Conservation (phyloP, 345 rosid species). For the Erucastrum elatum region DNA sequence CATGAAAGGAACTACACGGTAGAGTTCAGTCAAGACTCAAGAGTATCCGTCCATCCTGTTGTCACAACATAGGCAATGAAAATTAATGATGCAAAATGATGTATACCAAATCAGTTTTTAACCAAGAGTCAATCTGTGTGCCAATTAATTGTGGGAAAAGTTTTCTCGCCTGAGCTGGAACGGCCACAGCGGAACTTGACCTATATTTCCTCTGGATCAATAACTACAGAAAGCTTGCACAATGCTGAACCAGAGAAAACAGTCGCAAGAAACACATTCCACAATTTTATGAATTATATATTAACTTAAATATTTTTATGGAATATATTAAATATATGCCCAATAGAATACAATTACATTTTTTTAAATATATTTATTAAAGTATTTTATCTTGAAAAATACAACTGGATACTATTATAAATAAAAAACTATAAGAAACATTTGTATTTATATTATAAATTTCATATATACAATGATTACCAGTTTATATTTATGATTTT, state of each 20-base stretch:
- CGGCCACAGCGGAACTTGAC: slow-evolving; percentile 69
- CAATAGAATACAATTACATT: not conserved
- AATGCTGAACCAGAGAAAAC: slow-evolving; percentile 85
- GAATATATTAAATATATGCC: not conserved
- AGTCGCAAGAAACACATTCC: slow-evolving; percentile 89
- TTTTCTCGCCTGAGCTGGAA: slow-evolving; percentile 82
- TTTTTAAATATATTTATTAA: too few relatives aligned
- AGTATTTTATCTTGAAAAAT: too few relatives aligned
- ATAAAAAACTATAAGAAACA: too few relatives aligned
- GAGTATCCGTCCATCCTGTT: slow-evolving; percentile 89
- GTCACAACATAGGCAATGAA: slow-evolving; percentile 93
- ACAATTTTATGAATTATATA: slow-evolving; percentile 19
- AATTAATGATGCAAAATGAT: slow-evolving; percentile 63
- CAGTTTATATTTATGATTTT: too few relatives aligned
- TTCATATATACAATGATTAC: not conserved
- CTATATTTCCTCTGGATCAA: slow-evolving; percentile 74
- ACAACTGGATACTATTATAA: not conserved
- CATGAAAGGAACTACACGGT: slow-evolving; percentile 70
- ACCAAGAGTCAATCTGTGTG: not conserved
- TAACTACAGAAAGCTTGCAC: slow-evolving; percentile 57
- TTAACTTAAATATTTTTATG: too few relatives aligned
- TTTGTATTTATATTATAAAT: too few relatives aligned
- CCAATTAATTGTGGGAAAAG: not conserved
- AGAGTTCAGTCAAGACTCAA: slow-evolving; percentile 73
- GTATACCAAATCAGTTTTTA: not conserved